phyloP scores from a whole-genome alignment of 1,139 yeast species.

The Chernovozyma aurita region DNA sequence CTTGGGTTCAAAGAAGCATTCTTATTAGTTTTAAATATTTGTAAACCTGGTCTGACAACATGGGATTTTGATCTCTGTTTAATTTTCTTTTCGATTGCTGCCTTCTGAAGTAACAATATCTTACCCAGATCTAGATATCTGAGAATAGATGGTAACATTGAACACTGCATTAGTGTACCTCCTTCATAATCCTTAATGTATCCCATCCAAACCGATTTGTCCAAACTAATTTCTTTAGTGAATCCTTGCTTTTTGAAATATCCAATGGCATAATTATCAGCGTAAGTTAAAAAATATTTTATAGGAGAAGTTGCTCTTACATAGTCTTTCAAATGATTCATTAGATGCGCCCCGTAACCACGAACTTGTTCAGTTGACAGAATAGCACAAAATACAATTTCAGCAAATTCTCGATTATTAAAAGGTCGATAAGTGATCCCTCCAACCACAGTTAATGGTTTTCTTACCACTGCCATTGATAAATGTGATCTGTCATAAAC shows the following conservation, averaged over 20 bases:
- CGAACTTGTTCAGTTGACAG: conserved; percentile 96
- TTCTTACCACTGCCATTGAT: conserved; percentile 92
- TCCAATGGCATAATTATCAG: conserved; percentile 98
- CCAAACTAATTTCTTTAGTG: conserved; percentile 87
- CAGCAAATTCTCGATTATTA: conserved; percentile 87
- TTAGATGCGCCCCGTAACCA: conserved; percentile 97
- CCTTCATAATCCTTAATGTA: conserved; percentile 98
- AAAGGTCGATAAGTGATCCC: conserved; percentile 97
- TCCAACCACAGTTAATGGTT: conserved; percentile 93
- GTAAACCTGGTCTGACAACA: conserved; percentile 76
- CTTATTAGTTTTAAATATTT: conserved; percentile 56
- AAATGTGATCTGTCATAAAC: conserved; percentile 93
- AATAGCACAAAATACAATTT: conserved; percentile 96
- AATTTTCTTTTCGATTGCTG: conserved; percentile 84
- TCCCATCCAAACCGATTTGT: conserved; percentile 93
- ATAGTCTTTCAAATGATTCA: conserved; percentile 96
- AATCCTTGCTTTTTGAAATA: conserved; percentile 97
- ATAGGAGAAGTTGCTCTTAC: conserved; percentile 86
- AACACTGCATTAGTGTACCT: conserved; percentile 96
- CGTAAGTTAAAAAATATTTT: conserved; percentile 87
- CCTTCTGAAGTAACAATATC: conserved; percentile 80
- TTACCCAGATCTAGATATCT: conserved; percentile 88
- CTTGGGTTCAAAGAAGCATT: conserved; percentile 47
- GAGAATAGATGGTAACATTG: conserved; percentile 77
- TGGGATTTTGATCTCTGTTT: conserved; percentile 76